phyloP scores from a whole-genome alignment of 2,329 filamentous ascomycete genomes.

The Pseudogymnoascus sp. region DNA sequence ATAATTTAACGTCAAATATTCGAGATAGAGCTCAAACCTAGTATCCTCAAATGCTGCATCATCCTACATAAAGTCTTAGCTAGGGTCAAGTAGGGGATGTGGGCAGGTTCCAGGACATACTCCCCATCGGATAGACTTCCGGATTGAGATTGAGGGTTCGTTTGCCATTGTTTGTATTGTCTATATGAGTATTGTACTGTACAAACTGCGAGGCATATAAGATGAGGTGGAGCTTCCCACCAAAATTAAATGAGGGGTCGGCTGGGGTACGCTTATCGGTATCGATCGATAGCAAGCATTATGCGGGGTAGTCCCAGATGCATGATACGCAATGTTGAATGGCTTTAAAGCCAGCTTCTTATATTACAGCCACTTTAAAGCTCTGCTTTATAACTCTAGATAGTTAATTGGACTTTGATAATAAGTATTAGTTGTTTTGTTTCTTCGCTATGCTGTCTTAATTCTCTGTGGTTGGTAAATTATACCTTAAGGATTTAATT shows the following conservation, averaged over 20 bases:
- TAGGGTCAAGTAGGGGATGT: background rate
- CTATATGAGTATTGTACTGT: background rate
- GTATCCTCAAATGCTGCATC: background rate
- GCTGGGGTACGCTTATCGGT: background rate
- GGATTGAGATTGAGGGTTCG: constrained; percentile 11
- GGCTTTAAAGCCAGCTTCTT: background rate
- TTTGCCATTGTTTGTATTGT: background rate
- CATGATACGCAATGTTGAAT: background rate
- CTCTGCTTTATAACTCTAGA: background rate
- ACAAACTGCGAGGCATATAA: background rate
- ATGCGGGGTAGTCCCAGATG: background rate
- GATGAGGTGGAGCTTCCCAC: background rate
- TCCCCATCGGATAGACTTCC: constrained; percentile 11
- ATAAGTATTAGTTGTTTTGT: background rate
- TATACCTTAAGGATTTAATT: background rate
- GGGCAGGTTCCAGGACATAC: background rate
- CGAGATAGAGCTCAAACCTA: background rate
- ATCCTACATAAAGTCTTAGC: background rate
- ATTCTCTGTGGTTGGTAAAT: background rate
- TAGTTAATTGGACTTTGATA: background rate
- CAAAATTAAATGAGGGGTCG: background rate
- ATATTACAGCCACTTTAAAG: background rate
- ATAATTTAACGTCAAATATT: background rate
- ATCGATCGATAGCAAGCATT: background rate
- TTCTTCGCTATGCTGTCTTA: background rate